A percentile compares a stretch with the other conserved stretches of the same genome.
phyloP scores from a whole-genome alignment of 176 grass and related monocot species.

The Oryza meridionalis region DNA sequence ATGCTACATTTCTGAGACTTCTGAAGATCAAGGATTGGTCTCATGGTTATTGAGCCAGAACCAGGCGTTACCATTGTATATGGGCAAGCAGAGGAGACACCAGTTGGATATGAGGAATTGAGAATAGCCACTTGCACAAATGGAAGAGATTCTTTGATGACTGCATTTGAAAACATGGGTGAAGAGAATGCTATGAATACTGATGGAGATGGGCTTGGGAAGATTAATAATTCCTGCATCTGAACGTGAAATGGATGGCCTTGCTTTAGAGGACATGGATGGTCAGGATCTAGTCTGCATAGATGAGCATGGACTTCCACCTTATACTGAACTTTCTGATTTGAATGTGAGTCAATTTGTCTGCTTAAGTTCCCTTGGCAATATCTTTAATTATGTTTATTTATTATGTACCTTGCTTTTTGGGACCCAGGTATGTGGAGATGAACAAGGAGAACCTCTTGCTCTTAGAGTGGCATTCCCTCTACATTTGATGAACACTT shows the following conservation, averaged over 20 bases:
- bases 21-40: slow-evolving; percentile 55
- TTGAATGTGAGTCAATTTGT: slow-evolving; percentile 31
- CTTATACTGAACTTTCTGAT: slow-evolving; percentile 30
- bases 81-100: slow-evolving; percentile 35
- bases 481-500: slow-evolving; percentile 70
- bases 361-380: neutral
- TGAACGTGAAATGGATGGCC: neutral
- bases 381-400: slow-evolving; percentile 23
- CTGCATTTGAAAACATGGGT: slow-evolving; percentile 20
- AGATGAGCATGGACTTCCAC: slow-evolving; percentile 17
- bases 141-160: neutral
- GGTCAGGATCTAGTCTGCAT: slow-evolving; percentile 28
- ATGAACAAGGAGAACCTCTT: slow-evolving; percentile 29
- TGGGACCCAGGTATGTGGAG: slow-evolving; percentile 28
- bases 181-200: neutral
- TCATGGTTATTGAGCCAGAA: slow-evolving; percentile 56
- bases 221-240: neutral
- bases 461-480: slow-evolving; percentile 31
- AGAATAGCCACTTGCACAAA: neutral
- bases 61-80: slow-evolving; percentile 49
- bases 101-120: slow-evolving; percentile 21
- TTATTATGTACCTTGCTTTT: neutral
- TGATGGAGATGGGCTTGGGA: slow-evolving; percentile 5
- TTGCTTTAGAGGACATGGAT: slow-evolving; percentile 22
- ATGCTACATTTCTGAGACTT: slow-evolving; percentile 48